Conservation (phyloP, 768 basidiomycete species). For the Lentinula edodes region DNA sequence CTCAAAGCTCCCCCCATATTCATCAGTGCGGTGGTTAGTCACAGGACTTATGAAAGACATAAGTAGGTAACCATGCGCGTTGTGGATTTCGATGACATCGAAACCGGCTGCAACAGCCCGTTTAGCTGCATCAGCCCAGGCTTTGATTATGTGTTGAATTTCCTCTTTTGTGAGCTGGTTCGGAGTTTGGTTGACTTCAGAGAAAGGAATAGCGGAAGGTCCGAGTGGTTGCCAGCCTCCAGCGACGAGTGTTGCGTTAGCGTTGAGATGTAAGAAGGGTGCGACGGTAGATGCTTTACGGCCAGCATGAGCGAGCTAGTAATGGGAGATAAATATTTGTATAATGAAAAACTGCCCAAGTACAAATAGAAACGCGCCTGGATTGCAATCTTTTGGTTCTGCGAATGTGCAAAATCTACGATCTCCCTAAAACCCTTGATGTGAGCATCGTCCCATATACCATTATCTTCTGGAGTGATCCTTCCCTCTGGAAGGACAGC, state of each 20-base stretch:
- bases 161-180: constrained; percentile 51
- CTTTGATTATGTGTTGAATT: constrained; percentile 50
- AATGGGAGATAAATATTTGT: background rate
- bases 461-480: constrained; percentile 62
- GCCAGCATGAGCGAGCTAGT: constrained; percentile 60
- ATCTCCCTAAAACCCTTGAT: constrained; percentile 39
- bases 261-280: constrained; percentile 48
- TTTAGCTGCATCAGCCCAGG: constrained; percentile 47
- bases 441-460: constrained; percentile 62
- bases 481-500: constrained; percentile 56
- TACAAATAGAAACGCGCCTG: constrained; percentile 29
- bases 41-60: constrained; percentile 53
- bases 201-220: constrained; percentile 46
- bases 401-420: constrained; percentile 68
- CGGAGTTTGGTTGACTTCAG: constrained; percentile 41
- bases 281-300: constrained; percentile 64
- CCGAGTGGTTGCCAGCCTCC: constrained; percentile 57
- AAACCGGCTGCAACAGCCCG: constrained; percentile 56
- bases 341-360: too few species aligned
- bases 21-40: constrained; percentile 58
- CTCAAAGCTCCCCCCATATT: constrained; percentile 69
- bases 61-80: constrained; percentile 59
- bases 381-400: constrained; percentile 64
- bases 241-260: constrained; percentile 26
- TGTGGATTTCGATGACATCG: constrained; percentile 58